Base-by-base conservation (phyloP, 164 flowering plant species). In the Annona squamosa region DNA sequence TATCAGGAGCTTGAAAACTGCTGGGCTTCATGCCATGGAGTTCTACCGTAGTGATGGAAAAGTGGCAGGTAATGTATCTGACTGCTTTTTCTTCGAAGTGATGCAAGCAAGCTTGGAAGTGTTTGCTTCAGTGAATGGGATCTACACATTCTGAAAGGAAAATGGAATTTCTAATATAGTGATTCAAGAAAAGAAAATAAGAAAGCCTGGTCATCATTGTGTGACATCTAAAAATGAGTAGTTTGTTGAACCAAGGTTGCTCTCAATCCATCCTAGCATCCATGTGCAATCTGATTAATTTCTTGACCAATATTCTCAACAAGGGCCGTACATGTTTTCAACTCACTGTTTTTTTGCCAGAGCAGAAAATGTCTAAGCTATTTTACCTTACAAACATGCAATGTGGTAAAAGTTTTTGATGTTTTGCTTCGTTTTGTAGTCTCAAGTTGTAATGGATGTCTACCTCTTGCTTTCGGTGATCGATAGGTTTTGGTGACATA, bases 1-100 rank as follows among this genome's bases (percentile, higher is more conserved):
- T 61, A 80, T 89, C 73, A 87, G 83, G 78, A 85, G 85, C 67
- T 79, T 94, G 80, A 89, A 86, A 81, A 93, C 85, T n/a, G 93
- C 90, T 4, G 99, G 99, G 12, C 90, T 94, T 73, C 95, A 92
- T 77, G 99, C 93, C 4, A 77, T 94, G 67, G 97, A 94, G 81
- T 93, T 88, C 74, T 92, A 90, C 71, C 84, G 97, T 82, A 86
- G 97, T 67, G 97, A 92, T 84, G 97, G 99, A 48, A 92, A 81
- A 79, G 75, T 89, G 62, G 87, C 86, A 77, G 97, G 98, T 90
- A 81, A 17, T 9, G 18, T 37, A 56, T 41, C 26, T 52, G 12
- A 12, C 9, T 18, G 18, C 10, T 41, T 26, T 65, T 64, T 1
- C 5, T 26, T 26, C 37, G 37, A 26, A 26, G 37, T 26, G 37